Evolutionary conservation across 2,329 filamentous ascomycete genomes (phyloP).

Genomic region (Alternaria sp.): DNA sequence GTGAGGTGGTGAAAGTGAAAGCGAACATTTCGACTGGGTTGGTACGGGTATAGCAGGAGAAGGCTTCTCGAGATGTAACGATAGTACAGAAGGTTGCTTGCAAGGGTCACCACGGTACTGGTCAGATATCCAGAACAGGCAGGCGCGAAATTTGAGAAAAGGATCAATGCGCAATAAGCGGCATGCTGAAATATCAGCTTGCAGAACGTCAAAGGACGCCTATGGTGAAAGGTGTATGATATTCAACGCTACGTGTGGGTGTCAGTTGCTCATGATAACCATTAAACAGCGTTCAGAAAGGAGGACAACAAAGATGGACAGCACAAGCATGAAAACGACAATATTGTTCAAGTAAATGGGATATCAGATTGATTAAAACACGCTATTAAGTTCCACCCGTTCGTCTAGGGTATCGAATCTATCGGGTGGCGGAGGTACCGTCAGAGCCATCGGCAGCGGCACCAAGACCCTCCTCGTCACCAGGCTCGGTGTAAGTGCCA

Average conservation of each 20-base stretch:
- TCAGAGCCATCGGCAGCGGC: constrained; percentile 44
- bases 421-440: constrained; percentile 34
- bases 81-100: too few relatives aligned
- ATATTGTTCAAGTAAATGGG: background rate
- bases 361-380: background rate
- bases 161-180: background rate
- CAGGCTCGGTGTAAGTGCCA: constrained; percentile 58
- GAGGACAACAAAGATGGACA: too few relatives aligned
- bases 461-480: constrained; percentile 58
- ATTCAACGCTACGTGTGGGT: too few relatives aligned
- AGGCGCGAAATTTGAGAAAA: background rate
- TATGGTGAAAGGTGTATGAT: too few relatives aligned
- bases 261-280: too few relatives aligned
- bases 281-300: too few relatives aligned
- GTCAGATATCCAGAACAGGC: background rate
- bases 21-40: background rate
- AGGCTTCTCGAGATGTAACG: background rate
- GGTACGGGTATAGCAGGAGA: background rate
- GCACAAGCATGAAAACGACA: too few relatives aligned
- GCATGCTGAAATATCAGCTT: background rate
- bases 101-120: background rate
- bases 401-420: background rate
- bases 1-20: background rate
- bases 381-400: background rate
- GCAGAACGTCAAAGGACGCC: background rate